A percentile compares a stretch with the other conserved stretches of the same genome.
Evolutionary conservation across 2,329 filamentous ascomycete species (phyloP).

Genomic region (Beauveria sp.): DNA sequence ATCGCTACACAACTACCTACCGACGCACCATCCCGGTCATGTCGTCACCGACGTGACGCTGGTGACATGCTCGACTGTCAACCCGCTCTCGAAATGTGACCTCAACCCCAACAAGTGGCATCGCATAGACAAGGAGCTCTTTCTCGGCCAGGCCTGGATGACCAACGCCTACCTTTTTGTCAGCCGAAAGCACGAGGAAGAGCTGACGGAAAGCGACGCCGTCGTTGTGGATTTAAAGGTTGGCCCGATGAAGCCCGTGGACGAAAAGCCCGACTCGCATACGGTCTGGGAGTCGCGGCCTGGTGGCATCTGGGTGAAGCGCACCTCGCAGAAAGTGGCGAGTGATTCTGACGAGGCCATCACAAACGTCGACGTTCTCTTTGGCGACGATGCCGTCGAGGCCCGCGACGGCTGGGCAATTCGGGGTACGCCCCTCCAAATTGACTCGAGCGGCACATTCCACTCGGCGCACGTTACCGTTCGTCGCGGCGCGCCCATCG

Average conservation of each 20-base stretch:
- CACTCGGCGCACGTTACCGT: constrained; percentile 71
- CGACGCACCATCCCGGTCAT: constrained; percentile 74
- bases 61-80: constrained; percentile 66
- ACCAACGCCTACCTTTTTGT: constrained; percentile 75
- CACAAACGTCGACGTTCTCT: constrained; percentile 78
- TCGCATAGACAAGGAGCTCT: constrained; percentile 82
- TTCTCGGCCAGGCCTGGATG: constrained; percentile 66
- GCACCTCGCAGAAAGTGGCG: constrained; percentile 62
- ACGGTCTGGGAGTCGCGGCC: constrained; percentile 72
- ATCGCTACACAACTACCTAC: constrained; percentile 79
- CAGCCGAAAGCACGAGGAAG: constrained; percentile 77
- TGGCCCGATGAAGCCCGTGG: constrained; percentile 60
- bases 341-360: constrained; percentile 69
- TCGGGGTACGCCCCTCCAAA: constrained; percentile 62
- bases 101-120: constrained; percentile 68
- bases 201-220: constrained; percentile 64
- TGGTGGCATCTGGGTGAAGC: constrained; percentile 74
- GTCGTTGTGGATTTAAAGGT: constrained; percentile 75
- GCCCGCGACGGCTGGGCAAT: constrained; percentile 80
- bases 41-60: constrained; percentile 83
- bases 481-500: constrained; percentile 59
- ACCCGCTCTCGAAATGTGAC: constrained; percentile 67
- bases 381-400: constrained; percentile 86
- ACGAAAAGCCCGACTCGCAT: constrained; percentile 33
- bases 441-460: constrained; percentile 54